Base-by-base conservation (phyloP, 331 rosid genomes). In the Malus hybrid region DNA sequence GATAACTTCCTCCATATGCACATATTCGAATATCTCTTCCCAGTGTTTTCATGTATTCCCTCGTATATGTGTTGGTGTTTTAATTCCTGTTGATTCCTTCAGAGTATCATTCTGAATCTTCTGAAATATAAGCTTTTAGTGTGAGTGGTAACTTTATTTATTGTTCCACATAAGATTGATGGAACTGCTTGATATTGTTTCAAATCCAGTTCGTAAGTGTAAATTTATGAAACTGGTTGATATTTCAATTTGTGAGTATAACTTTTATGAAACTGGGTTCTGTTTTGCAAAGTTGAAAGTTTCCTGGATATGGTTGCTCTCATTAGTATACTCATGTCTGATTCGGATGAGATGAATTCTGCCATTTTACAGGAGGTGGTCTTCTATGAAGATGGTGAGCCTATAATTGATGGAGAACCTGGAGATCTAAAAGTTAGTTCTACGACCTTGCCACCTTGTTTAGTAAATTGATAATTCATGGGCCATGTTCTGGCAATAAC, bases 381-480 rank as follows among this genome's bases (percentile, higher is more conserved):
- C 63, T 94, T 94, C 84, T 94, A 92, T 79, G 99, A 94, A 87
- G 99, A 94, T 74, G 99, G 99, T n/a, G 99, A 94, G 81, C 96
- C 99, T 76, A 89, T 76, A 84, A 82, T 92, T 64, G 99, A 94
- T 61, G 99, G 97, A 77, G 97, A 94, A 87, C 70, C 96, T 75
- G 97, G 99, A 78, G 99, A 94, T 83, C 85, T 94, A 70, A 88
- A 85, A 90, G 99, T 92, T 77, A 67, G 93, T 87, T 13, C 74
- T 57, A 42, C 58, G 61, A 53, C 77, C 62, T 79, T 66, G 26
- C 22, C 65, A 48, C 79, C 62, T 76, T 69, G 62, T 44, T 60
- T 74, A 12, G 82, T 28, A 29, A 65, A 22, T 79, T 75, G 30
- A 73, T 7, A 72, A 42, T 79, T 50, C 72, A 34, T 66, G 65